These are phyloP conservation scores for Leucocoprinus leucothites DNA, from an alignment of 768 basidiomycete genomes.

Conservation along the genomic window DNA sequence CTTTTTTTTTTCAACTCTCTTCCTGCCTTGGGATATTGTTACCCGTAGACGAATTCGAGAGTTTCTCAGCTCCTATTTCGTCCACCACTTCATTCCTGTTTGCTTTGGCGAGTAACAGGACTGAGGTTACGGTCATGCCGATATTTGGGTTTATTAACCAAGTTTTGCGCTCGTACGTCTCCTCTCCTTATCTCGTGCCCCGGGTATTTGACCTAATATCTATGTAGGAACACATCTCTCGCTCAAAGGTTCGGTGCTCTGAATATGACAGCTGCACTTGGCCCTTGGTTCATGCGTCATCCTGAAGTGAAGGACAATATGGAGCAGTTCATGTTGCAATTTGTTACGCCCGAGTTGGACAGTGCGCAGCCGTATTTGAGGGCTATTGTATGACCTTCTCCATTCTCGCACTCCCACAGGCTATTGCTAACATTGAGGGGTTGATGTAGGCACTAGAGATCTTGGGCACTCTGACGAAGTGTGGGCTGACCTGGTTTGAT, in stretches of 20 bases:
- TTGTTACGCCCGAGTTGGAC: slow-evolving; percentile 72
- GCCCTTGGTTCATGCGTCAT: slow-evolving; percentile 79
- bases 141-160: slow-evolving; percentile 76
- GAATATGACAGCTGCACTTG: slow-evolving; percentile 76
- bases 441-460: slow-evolving; percentile 73
- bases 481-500: slow-evolving; percentile 63
- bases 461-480: slow-evolving; percentile 70
- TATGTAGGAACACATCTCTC: slow-evolving; percentile 44
- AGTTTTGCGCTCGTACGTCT: slow-evolving; percentile 61
- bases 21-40: too few species aligned
- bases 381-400: slow-evolving; percentile 55
- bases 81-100: slow-evolving; percentile 81
- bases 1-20: too few species aligned
- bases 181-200: background rate
- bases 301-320: slow-evolving; percentile 75
- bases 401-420: too few species aligned
- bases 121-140: slow-evolving; percentile 78
- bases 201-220: too few species aligned
- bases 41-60: slow-evolving; percentile 90
- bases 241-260: slow-evolving; percentile 81
- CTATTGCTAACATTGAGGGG: too few species aligned
- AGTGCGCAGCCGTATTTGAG: slow-evolving; percentile 70
- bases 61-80: slow-evolving; percentile 70
- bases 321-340: slow-evolving; percentile 72
- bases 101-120: slow-evolving; percentile 73